A percentile compares a stretch with the other conserved stretches of the same genome.
Conservation (phyloP, 306 rosid genomes). For the Ormosia emarginata region DNA sequence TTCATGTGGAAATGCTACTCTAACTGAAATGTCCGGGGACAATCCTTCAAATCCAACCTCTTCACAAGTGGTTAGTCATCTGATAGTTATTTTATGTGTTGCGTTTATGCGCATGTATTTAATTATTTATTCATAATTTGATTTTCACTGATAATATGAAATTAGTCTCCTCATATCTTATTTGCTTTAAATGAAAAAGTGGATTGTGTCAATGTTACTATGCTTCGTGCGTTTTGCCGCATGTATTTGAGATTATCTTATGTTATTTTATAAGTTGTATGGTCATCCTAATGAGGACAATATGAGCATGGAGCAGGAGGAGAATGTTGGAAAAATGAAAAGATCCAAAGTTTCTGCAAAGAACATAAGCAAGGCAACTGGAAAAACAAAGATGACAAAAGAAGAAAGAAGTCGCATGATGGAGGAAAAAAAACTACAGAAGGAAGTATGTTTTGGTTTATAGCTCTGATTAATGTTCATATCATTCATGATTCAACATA, state of each 20-base stretch:
- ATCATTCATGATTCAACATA: constrained; percentile 13
- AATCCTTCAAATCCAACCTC: constrained; percentile 29
- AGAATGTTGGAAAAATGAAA: constrained; percentile 25
- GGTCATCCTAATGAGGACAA: constrained; percentile 41
- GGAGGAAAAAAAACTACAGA: constrained; percentile 77
- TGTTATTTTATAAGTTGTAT: constrained; percentile 28
- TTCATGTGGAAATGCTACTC: constrained; percentile 38
- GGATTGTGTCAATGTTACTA: neutral
- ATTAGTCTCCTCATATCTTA: neutral
- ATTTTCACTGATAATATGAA: neutral
- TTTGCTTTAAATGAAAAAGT: neutral
- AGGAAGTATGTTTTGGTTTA: constrained; percentile 53
- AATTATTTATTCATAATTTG: neutral
- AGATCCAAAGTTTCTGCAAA: constrained; percentile 34
- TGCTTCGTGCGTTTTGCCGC: neutral
- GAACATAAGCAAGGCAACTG: constrained; percentile 28
- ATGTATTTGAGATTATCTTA: neutral
- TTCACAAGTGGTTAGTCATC: constrained; percentile 35
- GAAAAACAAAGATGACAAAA: constrained; percentile 59
- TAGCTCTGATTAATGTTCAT: constrained; percentile 6
- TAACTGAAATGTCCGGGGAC: constrained; percentile 25
- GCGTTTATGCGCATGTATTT: neutral
- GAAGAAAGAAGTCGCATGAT: constrained; percentile 68
- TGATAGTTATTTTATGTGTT: constrained; percentile 26
- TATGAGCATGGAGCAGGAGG: constrained; percentile 38